Base-by-base conservation (phyloP, 2,329 filamentous ascomycete species). In the Hypoxylon sp. region DNA sequence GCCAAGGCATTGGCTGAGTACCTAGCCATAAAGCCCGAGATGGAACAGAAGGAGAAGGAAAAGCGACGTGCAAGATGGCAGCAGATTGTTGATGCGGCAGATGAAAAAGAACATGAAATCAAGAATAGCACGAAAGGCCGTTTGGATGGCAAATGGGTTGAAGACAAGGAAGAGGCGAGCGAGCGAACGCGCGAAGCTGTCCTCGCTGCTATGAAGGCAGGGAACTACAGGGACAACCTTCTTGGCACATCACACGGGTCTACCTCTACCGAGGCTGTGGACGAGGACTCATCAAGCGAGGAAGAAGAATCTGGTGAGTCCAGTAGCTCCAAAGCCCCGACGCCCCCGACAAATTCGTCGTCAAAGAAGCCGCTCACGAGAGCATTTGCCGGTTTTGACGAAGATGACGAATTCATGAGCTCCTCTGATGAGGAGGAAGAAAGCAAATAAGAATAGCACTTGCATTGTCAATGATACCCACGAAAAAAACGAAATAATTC, bases 1-100 rank as follows among this genome's bases (percentile, higher is more conserved):
- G 96, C 96, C 34, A 99, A 99, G 80, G 93, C 93, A 1, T 84
- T 99, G 19, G 96, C 97, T 0, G 94, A 98, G 78, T 98, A 98
- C 75, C 86, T 98, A 1, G 93, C 94, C 1, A 92, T 97, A 72
- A 98, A 98, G 78, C 96, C 97, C 0, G 95, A 98, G 67, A 98
- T 99, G 95, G 96, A 98, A 70, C 90, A 91, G 80, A 93, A 93
- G 77, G 94, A 98, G 79, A 95, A 94, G 76, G 94, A 98, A 77
- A 91, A 92, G 80, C 88, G 94, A 51, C 87, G 92, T 49, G 89
- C 92, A 79, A 85, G 94, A 51, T 97, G 94, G 93, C 90, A 97
- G 79, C 88, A 94, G 75, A 91, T 98, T 60, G 91, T 98, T 11
- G 92, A 95, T 52, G 86, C 91, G 65, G 90, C 96, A 0, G 95